Base-by-base conservation (phyloP, 2,329 filamentous ascomycete genomes). In the Tolypocladium capitatum region DNA sequence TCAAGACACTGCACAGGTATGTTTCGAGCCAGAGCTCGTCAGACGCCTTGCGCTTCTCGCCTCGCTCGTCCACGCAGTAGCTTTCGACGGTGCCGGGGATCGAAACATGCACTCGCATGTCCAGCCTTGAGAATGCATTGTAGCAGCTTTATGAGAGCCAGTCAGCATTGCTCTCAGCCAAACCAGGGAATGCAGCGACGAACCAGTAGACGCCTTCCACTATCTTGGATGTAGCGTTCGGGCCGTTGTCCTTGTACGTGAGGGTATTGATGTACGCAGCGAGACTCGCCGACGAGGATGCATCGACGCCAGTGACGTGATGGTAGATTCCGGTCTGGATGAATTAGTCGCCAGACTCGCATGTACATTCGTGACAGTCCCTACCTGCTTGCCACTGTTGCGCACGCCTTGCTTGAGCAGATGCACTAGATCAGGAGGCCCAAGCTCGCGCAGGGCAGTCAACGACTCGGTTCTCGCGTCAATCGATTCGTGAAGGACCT, bases 261-360 rank as follows among this genome's bases (percentile, higher is more conserved):
- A 98, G 75, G 35, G 91, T 97, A 68, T 97, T 98, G 69, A 98
- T 94, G 68, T 98, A 98, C 57, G 92, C 92, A 36, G 92, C 92
- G 50, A 98, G 72, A 68, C 91, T 97, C 50, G 92, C 92, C 10
- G 92, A 97, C 7, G 92, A 97, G 2, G 92, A 98, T 44, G 92
- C 92, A 69, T 98, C 92, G 61, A 96, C 83, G 51, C 92, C 92
- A 35, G 89, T 95, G 57, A 96, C 90, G 81, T 98, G 92, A 66
- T 98, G 92, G 64, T 98, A 98, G 48, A 96, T 83, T 50, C 92
- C 92, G 52, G 82, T 83, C 86, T 96, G 44, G 4, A 46, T 31
- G 35, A 16, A 47, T 62, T 49, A 61, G 55, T 46, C 50, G 18
- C 30, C 49, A 4, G 20, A 20, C 38, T 21, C 40, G 35, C 24